Base-by-base conservation (phyloP, 805 yeast genomes). In the Candida tallmaniae region DNA sequence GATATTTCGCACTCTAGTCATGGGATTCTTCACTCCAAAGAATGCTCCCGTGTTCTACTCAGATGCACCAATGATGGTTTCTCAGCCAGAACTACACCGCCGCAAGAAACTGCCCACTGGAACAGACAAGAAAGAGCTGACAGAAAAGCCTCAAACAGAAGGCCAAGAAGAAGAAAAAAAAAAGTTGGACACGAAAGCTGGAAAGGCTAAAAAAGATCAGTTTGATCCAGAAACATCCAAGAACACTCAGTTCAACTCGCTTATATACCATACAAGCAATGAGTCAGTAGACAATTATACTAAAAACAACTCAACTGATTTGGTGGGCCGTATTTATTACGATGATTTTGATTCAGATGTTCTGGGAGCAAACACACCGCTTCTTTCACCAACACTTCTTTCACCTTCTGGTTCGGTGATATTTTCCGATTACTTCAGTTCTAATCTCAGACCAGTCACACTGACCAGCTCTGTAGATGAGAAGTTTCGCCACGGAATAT, bases 301-400 rank as follows among this genome's bases (percentile, higher is more conserved):
- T 34, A 52, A 46, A 33, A 63, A 63, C 45, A 56, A 52, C 39
- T 50, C 60, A 13, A 58, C 62, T 35, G 73, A 66, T 40, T 52
- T 65, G 23, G 40, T 65, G 33, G 73, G 70, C 4, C 43, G 73
- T 33, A 50, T 65, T 8, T 64, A 65, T 45, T 65, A 61, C 39
- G 73, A 66, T 40, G 70, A 65, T 35, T 66, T 52, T 39, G 70
- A 65, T 34, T 54, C 64, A 1, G 67, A 59, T 15, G n/a, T n/a
- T n/a, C n/a, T n/a, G n/a, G 39, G 51, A 2, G 37, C 47, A 16
- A 35, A 40, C 0, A 44, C 58, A 4, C 52, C 58, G 2, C 26
- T 39, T 4, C 28, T 40, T 2, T 50, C 59, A 3, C 46, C 34
- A 2, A 32, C 40, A 2, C 34, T 45, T 27, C 22, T 42, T 23